A percentile compares a stretch with the other conserved stretches of the same genome.
phyloP scores from a whole-genome alignment of 345 rosid genomes.

The Gossypium anomalum region DNA sequence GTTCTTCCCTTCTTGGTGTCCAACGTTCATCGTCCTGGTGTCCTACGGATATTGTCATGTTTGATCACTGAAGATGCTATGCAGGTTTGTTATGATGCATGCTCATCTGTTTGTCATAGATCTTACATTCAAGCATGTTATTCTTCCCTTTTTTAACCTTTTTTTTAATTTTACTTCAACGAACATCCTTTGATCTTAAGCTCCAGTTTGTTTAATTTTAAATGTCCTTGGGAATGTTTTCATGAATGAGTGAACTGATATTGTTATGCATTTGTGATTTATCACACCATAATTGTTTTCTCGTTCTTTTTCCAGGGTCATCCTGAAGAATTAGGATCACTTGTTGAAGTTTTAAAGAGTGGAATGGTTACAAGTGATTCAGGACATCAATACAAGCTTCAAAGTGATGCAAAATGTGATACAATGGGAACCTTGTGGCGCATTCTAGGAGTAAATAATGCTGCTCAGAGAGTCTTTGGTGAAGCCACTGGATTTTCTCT shows the following conservation, averaged over 20 bases:
- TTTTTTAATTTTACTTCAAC: neutral
- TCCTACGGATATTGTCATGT: slow-evolving; percentile 85
- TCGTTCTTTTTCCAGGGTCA: slow-evolving; percentile 50
- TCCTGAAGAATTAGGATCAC: slow-evolving; percentile 83
- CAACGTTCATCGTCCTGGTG: slow-evolving; percentile 78
- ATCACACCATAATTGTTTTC: neutral
- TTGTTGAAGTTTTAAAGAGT: slow-evolving; percentile 93
- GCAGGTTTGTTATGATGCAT: slow-evolving; percentile 49
- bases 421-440: slow-evolving; percentile 98
- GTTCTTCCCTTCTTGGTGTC: slow-evolving; percentile 90
- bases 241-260: neutral
- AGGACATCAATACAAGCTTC: slow-evolving; percentile 89
- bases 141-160: neutral
- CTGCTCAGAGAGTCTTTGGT: slow-evolving; percentile 88
- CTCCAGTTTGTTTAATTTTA: neutral
- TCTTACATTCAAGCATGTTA: neutral
- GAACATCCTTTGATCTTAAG: neutral
- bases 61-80: slow-evolving; percentile 82
- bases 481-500: slow-evolving; percentile 98
- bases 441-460: slow-evolving; percentile 71
- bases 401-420: slow-evolving; percentile 91
- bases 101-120: slow-evolving; percentile 6
- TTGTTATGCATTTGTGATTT: neutral
- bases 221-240: slow-evolving; percentile 8
- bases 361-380: slow-evolving; percentile 89